Base-by-base conservation (phyloP, 495 filamentous ascomycete species). In the Hypomontagnella submonticulosa region DNA sequence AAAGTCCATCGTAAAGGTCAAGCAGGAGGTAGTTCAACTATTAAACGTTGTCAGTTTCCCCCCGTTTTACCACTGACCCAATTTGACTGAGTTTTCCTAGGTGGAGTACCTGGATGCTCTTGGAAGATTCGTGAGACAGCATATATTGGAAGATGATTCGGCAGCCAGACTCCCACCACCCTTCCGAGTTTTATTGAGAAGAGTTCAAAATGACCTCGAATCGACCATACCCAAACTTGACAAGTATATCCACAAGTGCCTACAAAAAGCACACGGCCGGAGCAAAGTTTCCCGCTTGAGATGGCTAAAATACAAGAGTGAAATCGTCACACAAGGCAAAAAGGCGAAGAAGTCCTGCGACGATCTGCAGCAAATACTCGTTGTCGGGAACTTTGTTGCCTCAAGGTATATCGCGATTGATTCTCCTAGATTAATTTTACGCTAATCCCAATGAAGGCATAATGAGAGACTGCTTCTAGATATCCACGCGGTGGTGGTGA, bases 401-500 rank as follows among this genome's bases (percentile, higher is more conserved):
- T 48, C 43, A 12, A 55, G 55, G 62, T 66, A 60, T 32, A 49
- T 18, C 1, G 12, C n/a, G n/a, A 11, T 13, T 12, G 1, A 18
- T 1, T 8, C 1, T 2, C 42, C 4, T 11, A 9, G 0, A 11
- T 10, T 27, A 12, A 48, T 3, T 0, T 55, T 2, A 40, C 6
- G 4, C 48, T 65, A 5, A 58, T 10, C 6, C 1, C 2, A 15
- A 5, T 30, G 16, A 32, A 66, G 55, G 23, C 36, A 48, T 4
- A 33, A 55, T 6, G 56, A 50, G 4, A 60, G 12, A 27, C 60
- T 66, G 50, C 20, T 66, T 4, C 5, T 61, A 13, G 63, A 61
- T 40, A 61, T 66, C 15, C 43, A 56, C 8, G 18, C 57, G 15
- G 52, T 61, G 10, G 27, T 52, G 20, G 52, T 16, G 5, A 61